Base-by-base conservation (phyloP, 169 alveolate genomes). In the Fabrea salina region DNA sequence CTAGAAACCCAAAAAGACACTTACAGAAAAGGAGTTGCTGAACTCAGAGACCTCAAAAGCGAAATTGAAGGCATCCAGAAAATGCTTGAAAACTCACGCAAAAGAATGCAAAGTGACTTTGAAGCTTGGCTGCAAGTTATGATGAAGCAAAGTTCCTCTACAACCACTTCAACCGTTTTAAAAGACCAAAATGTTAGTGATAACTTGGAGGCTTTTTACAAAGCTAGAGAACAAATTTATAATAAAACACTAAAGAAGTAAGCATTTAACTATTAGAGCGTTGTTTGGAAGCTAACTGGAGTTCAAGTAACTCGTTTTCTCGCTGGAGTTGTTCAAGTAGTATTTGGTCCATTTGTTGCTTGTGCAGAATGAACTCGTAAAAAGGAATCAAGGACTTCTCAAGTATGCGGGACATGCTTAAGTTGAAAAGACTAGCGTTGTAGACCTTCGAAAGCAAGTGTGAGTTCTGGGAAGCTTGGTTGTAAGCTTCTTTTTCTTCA, bases 51-150 rank as follows among this genome's bases (percentile, higher is more conserved):
- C 56, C 54, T 94, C 25, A 91, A 92, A 67, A 85, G 82, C 13
- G 98, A 95, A 84, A 92, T 94, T 3, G 96, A 92, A 71, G 83
- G 96, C 67, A 85, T 95, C 27, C 79, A 89, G 71, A 85, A 87
- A 49, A 44, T 88, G 58, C 70, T 92, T 50, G 90, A 91, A 54
- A 85, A 87, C 53, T 82, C 89, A 44, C 85, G 91, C 61, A 90
- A 85, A 78, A 87, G 78, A 75, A 82, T 93, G 93, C 80, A 93
- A 75, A 78, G 84, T 56, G 95, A 93, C 79, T 93, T 93, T 90
- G 93, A 93, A 82, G 82, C 74, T 40, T 93, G 97, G 96, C 51
- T 84, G 27, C 85, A 86, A 70, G 89, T 88, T 39, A 91, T 91
- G 94, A 71, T 86, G 16, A 82, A 88, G 53, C 80, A 91, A 72